Evolutionary conservation across 2,329 filamentous ascomycete genomes (phyloP), one percentile per base, ranked within the genome.

Genomic region (Hypoxylon sp.): DNA sequence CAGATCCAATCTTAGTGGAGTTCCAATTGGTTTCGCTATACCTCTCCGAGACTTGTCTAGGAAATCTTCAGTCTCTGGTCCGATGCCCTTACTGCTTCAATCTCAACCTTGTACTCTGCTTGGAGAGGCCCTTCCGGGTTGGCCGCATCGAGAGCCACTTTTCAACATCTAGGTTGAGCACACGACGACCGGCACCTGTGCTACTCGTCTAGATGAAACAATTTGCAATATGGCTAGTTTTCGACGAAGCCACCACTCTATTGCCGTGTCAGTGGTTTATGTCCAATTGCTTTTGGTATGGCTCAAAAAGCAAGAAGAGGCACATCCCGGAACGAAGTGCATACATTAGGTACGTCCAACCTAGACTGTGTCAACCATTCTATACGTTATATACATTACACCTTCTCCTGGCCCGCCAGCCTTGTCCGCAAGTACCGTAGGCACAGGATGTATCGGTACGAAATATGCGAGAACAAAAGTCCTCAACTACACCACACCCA

Each of bases 361-460:
- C 29, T 32, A 34, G n/a, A 11, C 8, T 11, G 16, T n/a, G n/a
- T n/a, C n/a, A n/a, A n/a, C n/a, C n/a, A n/a, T n/a, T 19, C 16
- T 41, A 21, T 6, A 27, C 3, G 37, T 19, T 41, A 41, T 14
- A 11, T 41, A 21, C 16, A 21, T 29, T 52, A 61, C 30, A 39
- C 50, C 51, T 60, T 56, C 30, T 43, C 54, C 47, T 32, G 39
- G 29, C 37, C 55, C 37, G 16, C 60, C 52, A 66, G 59, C 66
- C 63, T 66, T 52, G 63, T 51, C 48, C 45, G 21, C 39, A 58
- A 63, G 56, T 65, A 68, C 56, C 43, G 29, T 60, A 53, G 54
- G 32, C 34, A 65, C 50, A 60, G 11, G 25, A 66, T 70, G 59
- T 72, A 71, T 57, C 64, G 47, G 67, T 71, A 71, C 71, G 55